Evolutionary conservation across 805 yeast species (phyloP), one percentile per base, ranked within the genome.

Genomic region (Maudiozyma bulderi): DNA sequence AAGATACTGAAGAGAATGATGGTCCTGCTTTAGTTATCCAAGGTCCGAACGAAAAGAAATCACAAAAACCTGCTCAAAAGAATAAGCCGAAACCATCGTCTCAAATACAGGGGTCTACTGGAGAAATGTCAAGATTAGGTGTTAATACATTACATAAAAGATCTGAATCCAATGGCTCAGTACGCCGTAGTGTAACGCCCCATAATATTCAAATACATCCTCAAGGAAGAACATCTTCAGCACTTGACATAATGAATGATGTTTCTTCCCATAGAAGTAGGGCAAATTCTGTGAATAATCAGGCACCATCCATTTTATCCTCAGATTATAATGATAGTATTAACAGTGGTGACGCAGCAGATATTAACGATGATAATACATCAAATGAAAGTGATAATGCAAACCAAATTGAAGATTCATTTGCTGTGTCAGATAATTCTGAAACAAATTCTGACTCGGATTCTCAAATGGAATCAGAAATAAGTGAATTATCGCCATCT

Each of bases 11-110:
- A 28, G 78, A 74, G 37, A 83, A 80, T 35, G 79, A 82, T 37
- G 95, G 91, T 0, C 93, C 91, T 5, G 89, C 91, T 1, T 66
- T 88, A 35, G 79, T 83, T 7, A 83, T 89, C 42, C 76, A 76
- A 51, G 82, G 93, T 0, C 96, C 98, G 30, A 52, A 57, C 34
- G 20, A 38, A 39, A 31, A 30, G 6, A 13, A 9, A 8, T 26
- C 8, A 20, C 14, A 35, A 35, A 13, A 35, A 29, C 31, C 40
- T 3, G 26, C 4, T 2, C 38, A 35, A 35, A 35, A 35, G 14
- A 42, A 30, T 14, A 42, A n/a, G 7, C 29, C 10, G 4, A 57
- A 54, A 43, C 46, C 55, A 47, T 15, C 13, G n/a, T n/a, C 38
- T 13, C 13, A 35, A n/a, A 6, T 15, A 35, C 13, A 35, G 8